Evolutionary conservation across 768 basidiomycete genomes (phyloP), one percentile per base, ranked within the genome.

Genomic region (Clitopilus hobsonii): DNA sequence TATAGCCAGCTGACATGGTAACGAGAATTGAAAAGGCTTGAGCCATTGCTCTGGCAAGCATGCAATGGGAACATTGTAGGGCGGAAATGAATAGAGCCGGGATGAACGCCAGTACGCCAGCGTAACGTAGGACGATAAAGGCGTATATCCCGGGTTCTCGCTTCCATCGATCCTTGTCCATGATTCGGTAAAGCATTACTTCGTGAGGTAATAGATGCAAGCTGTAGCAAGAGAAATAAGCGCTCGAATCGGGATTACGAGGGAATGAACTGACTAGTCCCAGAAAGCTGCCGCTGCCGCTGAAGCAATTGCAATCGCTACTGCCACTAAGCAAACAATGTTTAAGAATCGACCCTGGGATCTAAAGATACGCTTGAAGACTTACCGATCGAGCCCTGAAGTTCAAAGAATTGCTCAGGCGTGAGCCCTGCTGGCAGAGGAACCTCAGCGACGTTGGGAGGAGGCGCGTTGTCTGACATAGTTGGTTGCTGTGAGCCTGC

Each of bases 71-170:
- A 29, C 61, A 65, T 52, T 64, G 61, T 18, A 69, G 53, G 1
- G 67, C 64, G 11, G 67, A 64, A 36, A 68, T 67, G 27, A 69
- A 64, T 7, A 70, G 45, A 16, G 63, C 60, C 1, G 67, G 62
- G 24, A 70, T 51, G 0, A 67, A 62, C 3, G 71, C 69, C 10
- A 64, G 58, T 13, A 72, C 54, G 3, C 67, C 65, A 13, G 69
- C 64, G 54, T 72, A 72, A 28, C 71, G 67, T 27, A 72, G 64
- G 27, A 66, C 49, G 29, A 72, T 60, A 58, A 71, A 72, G 69
- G 56, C 51, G 70, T 69, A 66, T 63, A 67, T 67, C 60, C 66
- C 20, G 68, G 65, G 29, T 59, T 60, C 57, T 54, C 41, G 5
- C 22, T 20, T 66, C 67, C 59, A 66, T 49, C 54, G 62, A 59